These are phyloP conservation scores for Mallotus repandus DNA, from an alignment of 441 rosid genomes.

Conservation along the genomic window DNA sequence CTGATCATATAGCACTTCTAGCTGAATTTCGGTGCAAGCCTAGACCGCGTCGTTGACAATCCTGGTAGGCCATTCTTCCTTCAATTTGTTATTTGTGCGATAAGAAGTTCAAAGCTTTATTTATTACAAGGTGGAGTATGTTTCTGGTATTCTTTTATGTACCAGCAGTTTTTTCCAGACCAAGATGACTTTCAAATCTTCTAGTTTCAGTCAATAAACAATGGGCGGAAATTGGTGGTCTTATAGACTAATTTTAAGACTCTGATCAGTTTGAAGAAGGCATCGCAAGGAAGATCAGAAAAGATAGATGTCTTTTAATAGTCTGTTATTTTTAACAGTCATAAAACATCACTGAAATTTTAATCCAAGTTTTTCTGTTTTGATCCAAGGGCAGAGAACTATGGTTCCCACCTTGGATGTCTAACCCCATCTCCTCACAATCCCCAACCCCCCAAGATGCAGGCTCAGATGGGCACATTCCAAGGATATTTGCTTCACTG, in stretches of 20 bases:
- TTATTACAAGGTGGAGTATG: not conserved
- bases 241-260: not conserved
- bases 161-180: not conserved
- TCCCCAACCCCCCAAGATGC: not conserved
- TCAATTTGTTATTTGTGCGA: too few species aligned
- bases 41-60: conserved; percentile 81
- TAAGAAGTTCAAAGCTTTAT: too few species aligned
- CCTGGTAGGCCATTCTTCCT: conserved; percentile 8
- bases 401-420: not conserved
- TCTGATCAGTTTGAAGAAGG: not conserved
- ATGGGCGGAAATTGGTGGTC: too few species aligned
- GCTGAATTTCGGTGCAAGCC: conserved; percentile 98
- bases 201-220: too few species aligned
- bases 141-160: not conserved
- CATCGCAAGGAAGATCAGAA: too few species aligned
- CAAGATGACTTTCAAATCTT: too few species aligned
- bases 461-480: not conserved
- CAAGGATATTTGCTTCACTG: not conserved
- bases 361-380: too few species aligned
- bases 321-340: too few species aligned
- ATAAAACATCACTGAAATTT: too few species aligned
- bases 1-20: conserved; percentile 96
- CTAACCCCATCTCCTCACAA: too few species aligned
- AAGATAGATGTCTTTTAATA: not conserved
- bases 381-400: not conserved